These are phyloP conservation scores for Carnegiea gigantea DNA, from an alignment of 179 eudicot species.

Conservation along the genomic window DNA sequence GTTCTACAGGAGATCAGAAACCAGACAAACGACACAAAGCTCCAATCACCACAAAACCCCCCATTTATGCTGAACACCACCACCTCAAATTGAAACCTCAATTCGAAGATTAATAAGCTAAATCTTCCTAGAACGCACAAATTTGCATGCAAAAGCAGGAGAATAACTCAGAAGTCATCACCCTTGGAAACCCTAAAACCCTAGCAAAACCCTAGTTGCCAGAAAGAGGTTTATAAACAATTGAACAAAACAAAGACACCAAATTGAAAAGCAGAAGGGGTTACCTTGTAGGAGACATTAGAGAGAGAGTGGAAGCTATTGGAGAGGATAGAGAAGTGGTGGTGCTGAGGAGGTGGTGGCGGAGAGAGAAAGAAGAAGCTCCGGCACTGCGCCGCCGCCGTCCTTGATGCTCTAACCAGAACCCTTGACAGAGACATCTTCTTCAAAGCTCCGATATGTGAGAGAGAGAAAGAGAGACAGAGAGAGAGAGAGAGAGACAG, in stretches of 20 bases:
- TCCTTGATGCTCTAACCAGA: constrained; percentile 29
- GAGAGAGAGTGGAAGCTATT: constrained; percentile 37
- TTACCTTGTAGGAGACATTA: constrained; percentile 36
- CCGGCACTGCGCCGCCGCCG: constrained; percentile 27
- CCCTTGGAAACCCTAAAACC: constrained; percentile 30
- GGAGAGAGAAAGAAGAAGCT: constrained; percentile 20
- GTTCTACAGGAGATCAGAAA: not conserved
- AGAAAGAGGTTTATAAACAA: not conserved
- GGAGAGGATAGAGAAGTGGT: constrained; percentile 21
- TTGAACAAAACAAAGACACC: not conserved
- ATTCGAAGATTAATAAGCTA: not conserved
- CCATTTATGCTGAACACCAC: not conserved
- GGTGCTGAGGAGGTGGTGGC: constrained; percentile 13
- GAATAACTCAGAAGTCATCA: not conserved
- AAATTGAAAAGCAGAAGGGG: not conserved
- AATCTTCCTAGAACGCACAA: not conserved
- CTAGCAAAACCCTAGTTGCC: constrained; percentile 42
- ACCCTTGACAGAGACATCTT: constrained; percentile 38
- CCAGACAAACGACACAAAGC: not conserved
- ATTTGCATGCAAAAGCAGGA: not conserved
- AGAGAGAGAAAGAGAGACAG: constrained; percentile 14
- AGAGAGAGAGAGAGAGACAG: constrained; percentile 1
- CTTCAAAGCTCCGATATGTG: not conserved
- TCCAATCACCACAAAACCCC: not conserved
- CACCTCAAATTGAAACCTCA: not conserved